Base-by-base conservation (phyloP, 495 filamentous ascomycete genomes). In the Daldinia decipiens region DNA sequence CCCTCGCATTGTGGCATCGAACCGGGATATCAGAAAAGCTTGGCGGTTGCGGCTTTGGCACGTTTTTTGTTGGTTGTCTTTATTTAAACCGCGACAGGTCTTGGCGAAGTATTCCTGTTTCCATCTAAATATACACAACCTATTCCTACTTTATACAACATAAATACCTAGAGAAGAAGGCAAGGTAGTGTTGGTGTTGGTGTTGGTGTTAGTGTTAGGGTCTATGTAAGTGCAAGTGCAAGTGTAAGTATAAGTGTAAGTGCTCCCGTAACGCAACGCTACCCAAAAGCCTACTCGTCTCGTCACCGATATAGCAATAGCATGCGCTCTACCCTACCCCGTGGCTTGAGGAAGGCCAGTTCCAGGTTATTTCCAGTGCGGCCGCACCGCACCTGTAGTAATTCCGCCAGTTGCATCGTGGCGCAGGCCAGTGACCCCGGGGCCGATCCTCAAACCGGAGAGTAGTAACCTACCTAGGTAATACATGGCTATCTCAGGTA, bases 71-170 rank as follows among this genome's bases (percentile, higher is more conserved):
- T 24, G 21, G 5, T 47, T 36, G 67, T 58, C 59, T 58, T 72
- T 72, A 72, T 72, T 72, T 68, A 64, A 63, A 72, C 69, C 64
- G 59, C 64, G 59, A 36, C 29, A 51, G 13, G 59, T 60, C 69
- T 72, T 72, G 69, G 69, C 69, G 67, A 69, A 24, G 52, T 57
- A 59, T 59, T 40, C 54, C 29, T 21, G 40, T 17, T 17, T 21
- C 3, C 13, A 29, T n/a, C 50, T 52, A 29, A 29, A 7, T 32
- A 32, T 32, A 32, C 29, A 32, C 15, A 52, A 26, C 24, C 26
- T 32, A n/a, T 11, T 24, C 43, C 24, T 24, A 24, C 43, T 24
- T 0, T 19, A 24, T 4, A 11, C 26, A 27, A 27, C 26, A 27
- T 27, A 27, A 27, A 27, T 27, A 27, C 26, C 26, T 27, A 4